A percentile compares a stretch with the other conserved stretches of the same genome.
Conservation (phyloP, 768 basidiomycete genomes). For the Suillus subalutaceus region DNA sequence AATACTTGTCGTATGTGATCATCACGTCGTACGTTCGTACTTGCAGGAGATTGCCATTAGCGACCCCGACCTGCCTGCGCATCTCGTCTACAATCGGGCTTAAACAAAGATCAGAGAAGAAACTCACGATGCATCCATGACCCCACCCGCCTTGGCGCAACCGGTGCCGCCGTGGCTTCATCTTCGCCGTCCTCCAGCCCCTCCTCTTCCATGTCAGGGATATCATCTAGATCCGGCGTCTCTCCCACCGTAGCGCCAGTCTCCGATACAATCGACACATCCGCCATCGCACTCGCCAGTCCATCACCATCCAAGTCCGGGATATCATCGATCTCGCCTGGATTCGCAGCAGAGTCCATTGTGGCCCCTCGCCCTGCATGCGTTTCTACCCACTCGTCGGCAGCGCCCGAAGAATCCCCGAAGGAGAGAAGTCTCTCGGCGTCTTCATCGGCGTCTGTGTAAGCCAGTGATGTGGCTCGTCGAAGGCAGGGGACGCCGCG, state of each 20-base stretch:
- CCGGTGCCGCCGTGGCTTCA: conserved; percentile 78
- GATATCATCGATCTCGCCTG: conserved; percentile 79
- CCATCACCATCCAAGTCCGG: conserved; percentile 76
- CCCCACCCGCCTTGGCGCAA: conserved; percentile 48
- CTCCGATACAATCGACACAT: conserved; percentile 45
- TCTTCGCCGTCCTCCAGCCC: conserved; percentile 85
- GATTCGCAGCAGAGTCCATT: conserved; percentile 55
- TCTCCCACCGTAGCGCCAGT: conserved; percentile 43
- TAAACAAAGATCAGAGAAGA: neutral
- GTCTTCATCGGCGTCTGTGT: conserved; percentile 96
- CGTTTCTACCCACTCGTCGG: conserved; percentile 98
- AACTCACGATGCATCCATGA: conserved; percentile 55
- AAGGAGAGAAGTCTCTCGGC: conserved; percentile 91
- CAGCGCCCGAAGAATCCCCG: conserved; percentile 60
- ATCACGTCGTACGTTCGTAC: conserved; percentile 99
- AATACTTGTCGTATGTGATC: conserved; percentile 99
- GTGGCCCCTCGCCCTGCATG: conserved; percentile 77
- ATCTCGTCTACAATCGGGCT: conserved; percentile 10
- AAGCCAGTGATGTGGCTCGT: conserved; percentile 88
- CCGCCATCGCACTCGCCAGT: conserved; percentile 46
- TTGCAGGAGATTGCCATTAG: conserved; percentile 85
- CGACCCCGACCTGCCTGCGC: conserved; percentile 60
- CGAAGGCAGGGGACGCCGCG: conserved; percentile 97
- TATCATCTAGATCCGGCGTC: conserved; percentile 95
- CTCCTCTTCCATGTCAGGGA: conserved; percentile 99